Conservation (phyloP, 2,329 filamentous ascomycete genomes). For the Ilyonectria mors-panacis region DNA sequence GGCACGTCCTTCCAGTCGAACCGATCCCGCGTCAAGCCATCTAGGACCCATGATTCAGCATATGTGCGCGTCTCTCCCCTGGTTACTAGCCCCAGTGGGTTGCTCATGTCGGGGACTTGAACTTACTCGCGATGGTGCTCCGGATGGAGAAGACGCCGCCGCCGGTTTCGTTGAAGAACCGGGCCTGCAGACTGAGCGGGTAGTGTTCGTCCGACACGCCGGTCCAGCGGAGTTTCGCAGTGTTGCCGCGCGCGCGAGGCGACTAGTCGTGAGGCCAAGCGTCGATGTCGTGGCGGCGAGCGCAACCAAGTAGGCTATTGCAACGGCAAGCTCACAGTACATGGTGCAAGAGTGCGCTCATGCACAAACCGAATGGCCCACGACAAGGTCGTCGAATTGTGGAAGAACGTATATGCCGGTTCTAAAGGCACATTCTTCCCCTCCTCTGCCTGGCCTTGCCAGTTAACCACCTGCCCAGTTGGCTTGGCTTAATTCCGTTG, state of each 20-base stretch:
- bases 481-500: neutral
- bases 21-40: neutral
- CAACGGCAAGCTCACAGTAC: neutral
- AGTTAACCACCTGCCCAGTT: conserved; percentile 13
- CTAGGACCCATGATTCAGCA: neutral
- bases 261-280: conserved; percentile 5
- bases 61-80: neutral
- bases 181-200: conserved; percentile 25
- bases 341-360: neutral
- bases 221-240: conserved; percentile 7
- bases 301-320: neutral
- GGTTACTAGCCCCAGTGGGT: neutral
- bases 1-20: conserved; percentile 18
- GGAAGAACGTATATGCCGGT: neutral
- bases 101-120: neutral
- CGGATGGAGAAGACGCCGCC: conserved; percentile 22
- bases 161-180: conserved; percentile 21
- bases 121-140: conserved; percentile 19
- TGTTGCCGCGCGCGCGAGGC: conserved; percentile 20
- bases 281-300: neutral
- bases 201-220: conserved; percentile 16
- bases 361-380: neutral
- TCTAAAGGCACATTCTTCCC: neutral
- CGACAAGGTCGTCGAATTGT: neutral
- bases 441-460: neutral